phyloP scores from a whole-genome alignment of 1,139 yeast genomes.

The Pichia sp. region DNA sequence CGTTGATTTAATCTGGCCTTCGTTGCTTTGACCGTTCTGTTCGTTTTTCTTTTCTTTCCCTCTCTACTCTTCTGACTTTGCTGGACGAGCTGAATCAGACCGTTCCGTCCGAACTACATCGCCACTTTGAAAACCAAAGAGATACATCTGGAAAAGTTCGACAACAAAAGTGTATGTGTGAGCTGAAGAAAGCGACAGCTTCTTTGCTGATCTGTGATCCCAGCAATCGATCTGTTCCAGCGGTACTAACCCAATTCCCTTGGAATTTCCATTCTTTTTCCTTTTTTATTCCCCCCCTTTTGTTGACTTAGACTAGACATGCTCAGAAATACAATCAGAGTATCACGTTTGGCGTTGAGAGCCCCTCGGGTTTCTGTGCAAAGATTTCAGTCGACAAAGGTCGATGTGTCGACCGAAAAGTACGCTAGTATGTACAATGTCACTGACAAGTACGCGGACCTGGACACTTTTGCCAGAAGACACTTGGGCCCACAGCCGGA shows the following conservation, averaged over 20 bases:
- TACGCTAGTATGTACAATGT: constrained; percentile 42
- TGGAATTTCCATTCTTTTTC: neutral
- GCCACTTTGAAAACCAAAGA: neutral
- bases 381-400: constrained; percentile 29
- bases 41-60: neutral
- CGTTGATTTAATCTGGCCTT: neutral
- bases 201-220: no score
- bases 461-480: constrained; percentile 85
- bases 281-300: neutral
- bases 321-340: constrained; percentile 8
- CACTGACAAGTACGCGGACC: constrained; percentile 23
- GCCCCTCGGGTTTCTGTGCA: neutral
- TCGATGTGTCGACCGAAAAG: constrained; percentile 45
- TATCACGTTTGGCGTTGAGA: constrained; percentile 6
- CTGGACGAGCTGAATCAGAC: neutral
- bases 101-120: neutral
- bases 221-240: no score
- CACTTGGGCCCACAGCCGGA: constrained; percentile 80
- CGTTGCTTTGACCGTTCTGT: neutral
- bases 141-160: neutral
- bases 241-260: no score
- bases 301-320: neutral
- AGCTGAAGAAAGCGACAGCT: no score
- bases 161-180: no score
- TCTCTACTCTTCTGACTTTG: no score